Conservation (phyloP, 202 grass and related monocot species). For the Brachypodium distachyon region DNA sequence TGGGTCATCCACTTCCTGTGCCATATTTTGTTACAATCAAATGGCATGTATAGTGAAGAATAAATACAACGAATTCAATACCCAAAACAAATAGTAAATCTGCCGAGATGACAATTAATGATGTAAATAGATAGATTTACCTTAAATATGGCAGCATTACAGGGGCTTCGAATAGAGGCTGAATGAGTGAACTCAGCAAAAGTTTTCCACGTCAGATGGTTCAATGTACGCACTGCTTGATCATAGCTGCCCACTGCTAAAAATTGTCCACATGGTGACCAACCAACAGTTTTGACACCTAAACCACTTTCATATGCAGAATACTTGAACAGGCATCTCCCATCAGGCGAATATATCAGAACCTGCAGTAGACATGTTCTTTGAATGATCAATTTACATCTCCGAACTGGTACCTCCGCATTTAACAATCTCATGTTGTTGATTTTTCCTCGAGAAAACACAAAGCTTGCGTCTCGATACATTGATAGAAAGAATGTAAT, state of each 20-base stretch:
- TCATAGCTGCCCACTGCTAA: conserved; percentile 95
- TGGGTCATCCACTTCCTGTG: conserved; percentile 89
- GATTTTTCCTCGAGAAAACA: neutral
- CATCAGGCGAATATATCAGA: conserved; percentile 91
- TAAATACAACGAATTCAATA: conserved; percentile 13
- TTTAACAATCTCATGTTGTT: neutral
- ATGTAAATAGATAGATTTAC: conserved; percentile 24
- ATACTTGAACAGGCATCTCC: conserved; percentile 91
- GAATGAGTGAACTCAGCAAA: conserved; percentile 91
- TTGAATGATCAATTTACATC: neutral
- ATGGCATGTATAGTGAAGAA: conserved; percentile 2
- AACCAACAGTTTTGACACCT: conserved; percentile 92
- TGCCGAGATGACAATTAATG: conserved; percentile 4
- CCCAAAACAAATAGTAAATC: conserved; percentile 9
- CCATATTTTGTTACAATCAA: conserved; percentile 21
- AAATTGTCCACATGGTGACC: conserved; percentile 95
- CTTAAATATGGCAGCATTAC: conserved; percentile 74
- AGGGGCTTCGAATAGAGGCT: conserved; percentile 53
- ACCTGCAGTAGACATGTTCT: conserved; percentile 33
- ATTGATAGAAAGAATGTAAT: no score
- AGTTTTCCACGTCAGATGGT: conserved; percentile 93
- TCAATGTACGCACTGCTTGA: conserved; percentile 71
- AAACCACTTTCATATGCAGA: conserved; percentile 87
- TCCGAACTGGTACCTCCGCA: neutral
- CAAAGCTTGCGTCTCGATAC: no score